These are phyloP conservation scores for Pythium folliculosum DNA, from an alignment of 352 stramenopile species.

Conservation along the genomic window DNA sequence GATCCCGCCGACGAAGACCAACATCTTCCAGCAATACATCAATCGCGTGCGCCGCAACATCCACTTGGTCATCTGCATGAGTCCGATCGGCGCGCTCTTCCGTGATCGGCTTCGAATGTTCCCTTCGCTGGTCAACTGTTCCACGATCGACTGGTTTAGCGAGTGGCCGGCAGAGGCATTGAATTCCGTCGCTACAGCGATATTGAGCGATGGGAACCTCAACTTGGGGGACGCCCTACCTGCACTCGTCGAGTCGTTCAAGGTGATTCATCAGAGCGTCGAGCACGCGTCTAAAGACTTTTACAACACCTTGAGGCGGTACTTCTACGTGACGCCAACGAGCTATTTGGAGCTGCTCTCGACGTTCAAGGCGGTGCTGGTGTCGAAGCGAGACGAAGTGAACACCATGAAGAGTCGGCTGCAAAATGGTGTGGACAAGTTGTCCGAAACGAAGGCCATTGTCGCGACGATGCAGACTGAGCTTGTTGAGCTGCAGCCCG, in stretches of 20 bases:
- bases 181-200: slow-evolving; percentile 84
- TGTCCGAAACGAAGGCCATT: slow-evolving; percentile 78
- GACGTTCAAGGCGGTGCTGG: slow-evolving; percentile 90
- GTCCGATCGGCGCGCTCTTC: slow-evolving; percentile 76
- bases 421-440: slow-evolving; percentile 88
- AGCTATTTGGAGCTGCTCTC: slow-evolving; percentile 92
- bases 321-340: slow-evolving; percentile 94
- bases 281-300: slow-evolving; percentile 86
- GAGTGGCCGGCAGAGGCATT: slow-evolving; percentile 86
- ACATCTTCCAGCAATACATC: slow-evolving; percentile 95
- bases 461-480: slow-evolving; percentile 87
- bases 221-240: slow-evolving; percentile 54
- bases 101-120: slow-evolving; percentile 87
- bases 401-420: slow-evolving; percentile 83
- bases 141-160: slow-evolving; percentile 89
- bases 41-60: slow-evolving; percentile 91
- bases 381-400: slow-evolving; percentile 89
- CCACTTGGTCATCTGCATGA: slow-evolving; percentile 91
- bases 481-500: slow-evolving; percentile 79
- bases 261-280: slow-evolving; percentile 90
- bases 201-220: slow-evolving; percentile 79
- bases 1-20: slow-evolving; percentile 92
- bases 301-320: slow-evolving; percentile 79
- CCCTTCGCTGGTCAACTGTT: slow-evolving; percentile 87
- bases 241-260: slow-evolving; percentile 81